Conservation (phyloP, 2,329 filamentous ascomycete species). For the Coccinonectria pachysandricola region DNA sequence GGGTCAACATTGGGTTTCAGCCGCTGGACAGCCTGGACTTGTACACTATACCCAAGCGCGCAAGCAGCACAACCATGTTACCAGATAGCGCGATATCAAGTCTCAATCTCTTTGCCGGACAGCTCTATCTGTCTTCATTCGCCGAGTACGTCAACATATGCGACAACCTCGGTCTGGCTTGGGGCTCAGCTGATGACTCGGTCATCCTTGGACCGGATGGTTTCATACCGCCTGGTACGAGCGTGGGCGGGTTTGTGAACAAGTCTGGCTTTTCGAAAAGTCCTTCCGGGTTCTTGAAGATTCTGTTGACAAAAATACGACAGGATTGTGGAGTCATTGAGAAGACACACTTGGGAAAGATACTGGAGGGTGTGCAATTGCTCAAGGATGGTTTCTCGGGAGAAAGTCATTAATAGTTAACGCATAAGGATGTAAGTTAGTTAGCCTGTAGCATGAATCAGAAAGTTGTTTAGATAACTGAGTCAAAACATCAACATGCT, state of each 20-base stretch:
- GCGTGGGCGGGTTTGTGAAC: conserved; percentile 4
- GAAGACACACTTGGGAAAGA: conserved; percentile 31
- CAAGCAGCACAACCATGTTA: accelerated
- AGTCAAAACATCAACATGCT: too few species aligned
- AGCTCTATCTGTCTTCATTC: conserved; percentile 49
- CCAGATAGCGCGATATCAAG: conserved; percentile 19
- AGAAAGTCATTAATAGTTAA: too few species aligned
- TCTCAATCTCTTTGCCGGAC: conserved; percentile 58
- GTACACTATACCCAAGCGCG: conserved; percentile 7
- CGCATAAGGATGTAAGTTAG: too few species aligned
- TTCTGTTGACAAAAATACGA: conserved; percentile 26
- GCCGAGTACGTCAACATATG: conserved; percentile 45
- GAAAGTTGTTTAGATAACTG: too few species aligned
- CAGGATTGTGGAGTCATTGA: conserved; percentile 27
- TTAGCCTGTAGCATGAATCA: too few species aligned
- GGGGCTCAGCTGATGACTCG: conserved; percentile 14
- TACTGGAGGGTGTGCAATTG: conserved; percentile 24
- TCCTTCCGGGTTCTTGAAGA: conserved; percentile 28
- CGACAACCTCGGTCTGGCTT: conserved; percentile 39
- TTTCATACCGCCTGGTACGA: conserved; percentile 20
- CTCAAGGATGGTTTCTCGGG: conserved; percentile 12
- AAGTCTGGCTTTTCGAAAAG: conserved; percentile 20
- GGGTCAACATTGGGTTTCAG: conserved; percentile 21
- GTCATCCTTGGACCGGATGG: conserved; percentile 15
- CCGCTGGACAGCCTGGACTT: conserved; percentile 11